Evolutionary conservation across 495 filamentous ascomycete species (phyloP).

Genomic region (Hyaloscypha bicolor): DNA sequence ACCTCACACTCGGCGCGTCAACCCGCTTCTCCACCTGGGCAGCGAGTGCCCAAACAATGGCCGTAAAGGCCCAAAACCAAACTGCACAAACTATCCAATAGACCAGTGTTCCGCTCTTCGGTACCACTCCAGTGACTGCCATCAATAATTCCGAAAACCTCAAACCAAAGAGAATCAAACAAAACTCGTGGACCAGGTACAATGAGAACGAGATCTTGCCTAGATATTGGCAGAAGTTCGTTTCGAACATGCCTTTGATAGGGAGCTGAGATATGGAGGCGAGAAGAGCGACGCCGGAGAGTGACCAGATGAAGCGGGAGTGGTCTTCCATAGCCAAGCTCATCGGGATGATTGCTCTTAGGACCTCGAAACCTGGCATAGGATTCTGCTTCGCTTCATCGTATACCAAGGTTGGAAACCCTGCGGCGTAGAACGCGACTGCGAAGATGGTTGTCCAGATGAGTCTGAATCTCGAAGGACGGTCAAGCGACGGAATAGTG

Average conservation of each 20-base stretch:
- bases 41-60: slow-evolving; percentile 4
- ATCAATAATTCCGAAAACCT: slow-evolving; percentile 8
- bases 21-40: slow-evolving; percentile 18
- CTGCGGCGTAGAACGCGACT: slow-evolving; percentile 14
- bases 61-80: slow-evolving; percentile 8
- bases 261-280: slow-evolving; percentile 17
- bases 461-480: slow-evolving; percentile 4
- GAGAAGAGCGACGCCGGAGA: slow-evolving; percentile 13
- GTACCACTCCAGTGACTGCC: not conserved
- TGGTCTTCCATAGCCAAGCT: slow-evolving; percentile 16
- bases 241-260: slow-evolving; percentile 15
- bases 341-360: slow-evolving; percentile 13
- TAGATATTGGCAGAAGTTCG: slow-evolving; percentile 17
- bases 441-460: slow-evolving; percentile 15
- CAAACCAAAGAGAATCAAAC: slow-evolving; percentile 14
- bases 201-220: slow-evolving; percentile 17
- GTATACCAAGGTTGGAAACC: slow-evolving; percentile 8
- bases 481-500: not conserved
- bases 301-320: slow-evolving; percentile 15
- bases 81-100: slow-evolving; percentile 16
- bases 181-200: slow-evolving; percentile 17
- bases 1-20: slow-evolving; percentile 21
- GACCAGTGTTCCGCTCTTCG: not conserved
- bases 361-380: slow-evolving; percentile 15
- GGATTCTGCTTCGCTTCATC: slow-evolving; percentile 11